A percentile compares a stretch with the other conserved stretches of the same genome.
These are phyloP conservation scores for Populus davidiana DNA, from an alignment of 345 rosid genomes.

Conservation along the genomic window DNA sequence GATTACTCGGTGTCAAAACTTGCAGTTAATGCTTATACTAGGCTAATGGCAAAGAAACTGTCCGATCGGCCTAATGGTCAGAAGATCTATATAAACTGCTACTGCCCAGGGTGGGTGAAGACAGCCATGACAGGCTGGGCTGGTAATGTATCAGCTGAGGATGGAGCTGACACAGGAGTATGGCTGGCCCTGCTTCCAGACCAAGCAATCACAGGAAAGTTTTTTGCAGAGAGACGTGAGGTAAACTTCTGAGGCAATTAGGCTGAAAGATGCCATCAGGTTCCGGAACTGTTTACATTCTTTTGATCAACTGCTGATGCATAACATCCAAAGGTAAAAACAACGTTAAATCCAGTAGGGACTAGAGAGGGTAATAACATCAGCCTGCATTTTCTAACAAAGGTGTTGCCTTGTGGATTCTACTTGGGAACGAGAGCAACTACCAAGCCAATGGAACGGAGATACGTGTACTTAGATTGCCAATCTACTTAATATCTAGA, in stretches of 20 bases:
- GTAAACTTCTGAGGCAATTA: slow-evolving; percentile 44
- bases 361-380: neutral
- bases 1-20: slow-evolving; percentile 89
- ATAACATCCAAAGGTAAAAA: neutral
- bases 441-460: neutral
- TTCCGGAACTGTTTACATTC: neutral
- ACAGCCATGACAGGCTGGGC: slow-evolving; percentile 98
- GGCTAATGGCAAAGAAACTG: slow-evolving; percentile 59
- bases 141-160: slow-evolving; percentile 73
- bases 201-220: slow-evolving; percentile 66
- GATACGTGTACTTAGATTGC: neutral
- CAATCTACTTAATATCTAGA: neutral
- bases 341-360: neutral
- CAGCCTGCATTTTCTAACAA: neutral
- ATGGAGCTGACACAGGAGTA: slow-evolving; percentile 90
- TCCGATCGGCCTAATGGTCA: slow-evolving; percentile 63
- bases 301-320: neutral
- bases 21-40: slow-evolving; percentile 74
- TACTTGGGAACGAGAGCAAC: neutral
- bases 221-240: slow-evolving; percentile 94
- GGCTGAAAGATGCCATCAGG: neutral
- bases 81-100: slow-evolving; percentile 77
- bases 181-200: slow-evolving; percentile 91
- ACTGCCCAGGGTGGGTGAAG: slow-evolving; percentile 97
- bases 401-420: neutral